Evolutionary conservation across 2,329 filamentous ascomycete genomes (phyloP), one percentile per base, ranked within the genome.

Genomic region (Cladosporium sp.): DNA sequence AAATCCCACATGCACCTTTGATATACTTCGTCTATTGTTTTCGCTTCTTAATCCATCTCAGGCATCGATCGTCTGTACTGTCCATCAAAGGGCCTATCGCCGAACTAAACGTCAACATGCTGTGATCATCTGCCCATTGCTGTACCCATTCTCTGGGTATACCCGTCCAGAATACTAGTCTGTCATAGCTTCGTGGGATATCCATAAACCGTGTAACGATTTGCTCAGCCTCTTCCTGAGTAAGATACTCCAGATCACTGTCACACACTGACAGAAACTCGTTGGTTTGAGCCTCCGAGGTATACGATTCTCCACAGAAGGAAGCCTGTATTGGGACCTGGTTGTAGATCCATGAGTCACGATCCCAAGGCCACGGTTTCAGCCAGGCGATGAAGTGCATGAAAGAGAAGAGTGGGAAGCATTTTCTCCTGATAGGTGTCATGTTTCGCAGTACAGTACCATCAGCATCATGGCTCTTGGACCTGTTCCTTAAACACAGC

Each of bases 121-220:
- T n/a, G 34, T 52, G 49, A 5, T 52, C 49, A 13, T 42, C 49
- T 52, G 49, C 49, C 49, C 49, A 42, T 42, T 22, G 49, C 36
- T 52, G 35, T 1, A 52, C 49, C 49, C 49, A 52, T 13, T 42
- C 35, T 52, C 49, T 52, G n/a, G 49, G 49, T 17, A 52, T 32
- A 34, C 49, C 49, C 8, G 49, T 52, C 49, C 49, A 52, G 49
- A 52, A 52, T 4, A 42, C 19, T 5, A 52, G 4, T 22, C 49
- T 52, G 36, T 52, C 36, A 52, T 19, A 52, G 49, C 49, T 52
- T 40, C 19, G 49, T 2, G 49, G 49, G 3, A 52, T 42, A 9
- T 52, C 24, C 49, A 5, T 42, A 36, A 52, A 52, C 22, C 36
- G 49, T 28, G 2, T 36, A 17, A 52, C 20, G 36, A 52, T 52